Percentiles rank a stretch among this genome's conserved stretches.
phyloP scores from a whole-genome alignment of 257 asterid genomes.

The Solanum medicagineum region DNA sequence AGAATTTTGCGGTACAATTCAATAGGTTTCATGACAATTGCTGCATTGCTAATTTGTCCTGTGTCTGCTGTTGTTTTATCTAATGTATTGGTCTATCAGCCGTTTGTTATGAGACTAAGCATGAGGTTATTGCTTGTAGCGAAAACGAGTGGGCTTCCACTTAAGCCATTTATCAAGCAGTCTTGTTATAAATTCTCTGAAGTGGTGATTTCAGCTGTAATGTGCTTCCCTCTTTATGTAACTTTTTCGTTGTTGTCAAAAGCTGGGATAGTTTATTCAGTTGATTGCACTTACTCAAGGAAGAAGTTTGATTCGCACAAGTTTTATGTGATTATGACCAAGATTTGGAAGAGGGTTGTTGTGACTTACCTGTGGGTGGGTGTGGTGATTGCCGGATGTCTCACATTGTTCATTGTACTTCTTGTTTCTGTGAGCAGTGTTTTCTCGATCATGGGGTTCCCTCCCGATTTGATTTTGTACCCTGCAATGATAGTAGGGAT shows the following conservation, averaged over 20 bases:
- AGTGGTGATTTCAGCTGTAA: conserved; percentile 30
- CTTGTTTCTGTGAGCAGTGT: conserved; percentile 39
- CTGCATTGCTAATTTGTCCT: conserved; percentile 61
- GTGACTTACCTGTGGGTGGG: conserved; percentile 70
- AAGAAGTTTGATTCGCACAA: conserved; percentile 46
- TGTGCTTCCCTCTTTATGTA: conserved; percentile 73
- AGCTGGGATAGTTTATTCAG: conserved; percentile 75
- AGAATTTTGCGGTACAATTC: conserved; percentile 69
- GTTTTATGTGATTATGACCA: conserved; percentile 33
- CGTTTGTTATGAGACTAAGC: conserved; percentile 41
- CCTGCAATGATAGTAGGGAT: conserved; percentile 72
- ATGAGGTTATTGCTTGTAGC: conserved; percentile 54
- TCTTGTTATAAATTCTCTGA: conserved; percentile 74
- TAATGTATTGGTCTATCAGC: conserved; percentile 54
- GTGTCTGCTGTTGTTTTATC: conserved; percentile 66
- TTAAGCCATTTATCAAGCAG: conserved; percentile 51
- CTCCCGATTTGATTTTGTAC: conserved; percentile 55
- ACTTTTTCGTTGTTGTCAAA: conserved; percentile 56
- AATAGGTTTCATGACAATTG: conserved; percentile 56
- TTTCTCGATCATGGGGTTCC: conserved; percentile 67
- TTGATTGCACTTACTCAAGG: conserved; percentile 81
- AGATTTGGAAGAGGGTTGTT: conserved; percentile 78
- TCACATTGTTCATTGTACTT: conserved; percentile 45
- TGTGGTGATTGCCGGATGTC: conserved; percentile 45
- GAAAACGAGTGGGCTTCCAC: conserved; percentile 68